Evolutionary conservation across 768 basidiomycete genomes (phyloP).

Genomic region (Phlebiopsis gigantea): DNA sequence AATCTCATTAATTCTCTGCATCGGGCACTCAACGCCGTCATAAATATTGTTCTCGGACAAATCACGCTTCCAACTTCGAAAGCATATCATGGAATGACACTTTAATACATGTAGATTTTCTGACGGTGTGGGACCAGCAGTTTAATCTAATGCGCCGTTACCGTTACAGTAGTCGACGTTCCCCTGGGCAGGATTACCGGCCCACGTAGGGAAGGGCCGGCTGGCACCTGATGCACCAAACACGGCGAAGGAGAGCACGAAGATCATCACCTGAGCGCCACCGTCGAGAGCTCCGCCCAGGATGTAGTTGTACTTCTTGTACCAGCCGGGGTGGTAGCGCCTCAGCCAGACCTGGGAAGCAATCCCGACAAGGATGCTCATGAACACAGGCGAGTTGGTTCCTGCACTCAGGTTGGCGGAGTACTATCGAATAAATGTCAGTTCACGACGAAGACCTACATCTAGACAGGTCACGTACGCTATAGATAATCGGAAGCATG

Average conservation of each 20-base stretch:
- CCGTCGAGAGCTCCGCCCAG: constrained; percentile 63
- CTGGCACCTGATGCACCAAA: constrained; percentile 51
- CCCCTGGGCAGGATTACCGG: constrained; percentile 46
- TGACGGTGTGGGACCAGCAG: too few relatives aligned
- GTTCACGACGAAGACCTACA: constrained; percentile 22
- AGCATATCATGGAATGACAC: too few relatives aligned
- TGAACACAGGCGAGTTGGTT: constrained; percentile 48
- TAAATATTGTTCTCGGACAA: too few relatives aligned
- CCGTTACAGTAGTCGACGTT: constrained; percentile 60
- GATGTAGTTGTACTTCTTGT: constrained; percentile 61
- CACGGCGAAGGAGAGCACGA: constrained; percentile 59
- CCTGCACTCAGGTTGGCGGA: constrained; percentile 44
- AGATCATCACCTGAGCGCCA: constrained; percentile 61
- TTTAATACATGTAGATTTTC: too few relatives aligned
- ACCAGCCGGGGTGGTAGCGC: constrained; percentile 58
- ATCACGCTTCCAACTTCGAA: too few relatives aligned
- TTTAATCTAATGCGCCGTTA: constrained; percentile 44
- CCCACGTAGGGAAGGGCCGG: constrained; percentile 51
- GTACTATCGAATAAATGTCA: constrained; percentile 26
- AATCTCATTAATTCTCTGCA: too few relatives aligned
- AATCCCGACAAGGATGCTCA: constrained; percentile 35
- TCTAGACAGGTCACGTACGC: constrained; percentile 30
- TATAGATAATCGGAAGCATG: constrained; percentile 53
- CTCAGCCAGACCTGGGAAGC: constrained; percentile 50
- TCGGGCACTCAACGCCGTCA: too few relatives aligned